These are phyloP conservation scores for Talinum fruticosum DNA, from an alignment of 148 eudicot genomes.

Conservation along the genomic window DNA sequence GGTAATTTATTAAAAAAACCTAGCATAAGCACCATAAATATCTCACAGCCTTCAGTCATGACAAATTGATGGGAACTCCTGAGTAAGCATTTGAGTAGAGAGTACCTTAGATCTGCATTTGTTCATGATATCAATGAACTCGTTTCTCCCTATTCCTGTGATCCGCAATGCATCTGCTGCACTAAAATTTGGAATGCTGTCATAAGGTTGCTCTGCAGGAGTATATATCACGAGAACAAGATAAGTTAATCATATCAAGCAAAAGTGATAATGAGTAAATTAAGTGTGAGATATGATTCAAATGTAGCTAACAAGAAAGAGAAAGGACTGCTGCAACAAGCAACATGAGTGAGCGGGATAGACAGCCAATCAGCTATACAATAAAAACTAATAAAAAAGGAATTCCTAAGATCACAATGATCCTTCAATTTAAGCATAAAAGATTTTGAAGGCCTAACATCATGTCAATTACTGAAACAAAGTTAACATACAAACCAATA, in stretches of 20 bases:
- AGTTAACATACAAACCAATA: background rate
- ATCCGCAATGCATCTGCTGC: conserved; percentile 98
- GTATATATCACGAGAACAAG: background rate
- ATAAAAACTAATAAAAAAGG: background rate
- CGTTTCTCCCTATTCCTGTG: conserved; percentile 94
- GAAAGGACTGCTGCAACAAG: background rate
- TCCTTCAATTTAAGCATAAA: background rate
- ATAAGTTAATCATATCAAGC: background rate
- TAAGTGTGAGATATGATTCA: conserved; percentile 1
- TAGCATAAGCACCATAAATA: background rate
- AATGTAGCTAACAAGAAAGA: background rate
- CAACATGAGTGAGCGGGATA: background rate
- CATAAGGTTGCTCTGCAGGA: conserved; percentile 93
- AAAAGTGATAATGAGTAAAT: conserved; percentile 7
- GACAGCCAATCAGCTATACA: background rate
- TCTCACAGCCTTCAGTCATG: background rate
- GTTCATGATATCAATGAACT: conserved; percentile 98
- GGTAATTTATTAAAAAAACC: background rate
- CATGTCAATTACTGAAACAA: no score
- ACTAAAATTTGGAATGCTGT: conserved; percentile 94
- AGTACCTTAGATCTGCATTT: conserved; percentile 98
- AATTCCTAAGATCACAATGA: background rate
- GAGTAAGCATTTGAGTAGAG: conserved; percentile 5
- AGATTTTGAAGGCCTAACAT: background rate
- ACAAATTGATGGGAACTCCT: background rate